A percentile compares a stretch with the other conserved stretches of the same genome.
Conservation (phyloP, 306 rosid species). For the Quercus parvula region DNA sequence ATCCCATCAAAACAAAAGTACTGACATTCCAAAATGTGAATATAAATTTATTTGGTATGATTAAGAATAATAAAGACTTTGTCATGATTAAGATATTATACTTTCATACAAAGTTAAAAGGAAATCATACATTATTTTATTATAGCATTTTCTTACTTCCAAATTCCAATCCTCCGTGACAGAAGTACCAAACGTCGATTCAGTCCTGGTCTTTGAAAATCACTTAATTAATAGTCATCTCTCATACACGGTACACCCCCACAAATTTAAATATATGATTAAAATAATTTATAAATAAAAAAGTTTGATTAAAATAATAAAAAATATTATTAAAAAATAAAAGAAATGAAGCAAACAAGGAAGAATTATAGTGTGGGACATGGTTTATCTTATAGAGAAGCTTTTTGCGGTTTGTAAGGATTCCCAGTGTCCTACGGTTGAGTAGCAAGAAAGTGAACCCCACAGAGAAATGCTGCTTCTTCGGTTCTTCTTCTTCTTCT, state of each 20-base stretch:
- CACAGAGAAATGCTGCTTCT: neutral
- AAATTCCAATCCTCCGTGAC: neutral
- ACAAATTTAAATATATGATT: neutral
- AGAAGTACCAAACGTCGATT: constrained; percentile 8
- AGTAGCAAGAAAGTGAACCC: constrained; percentile 15
- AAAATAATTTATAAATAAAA: neutral
- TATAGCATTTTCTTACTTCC: neutral
- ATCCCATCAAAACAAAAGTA: constrained; percentile 22
- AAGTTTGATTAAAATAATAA: neutral
- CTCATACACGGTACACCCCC: neutral
- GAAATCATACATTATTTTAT: constrained; percentile 8
- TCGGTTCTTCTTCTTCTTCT: neutral
- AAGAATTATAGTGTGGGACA: neutral
- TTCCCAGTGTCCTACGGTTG: constrained; percentile 23
- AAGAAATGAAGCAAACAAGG: neutral
- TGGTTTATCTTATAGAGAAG: constrained; percentile 19
- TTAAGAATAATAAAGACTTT: neutral
- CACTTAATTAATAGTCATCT: neutral
- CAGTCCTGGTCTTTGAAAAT: neutral
- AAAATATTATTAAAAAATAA: neutral
- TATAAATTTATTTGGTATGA: neutral
- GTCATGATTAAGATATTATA: neutral
- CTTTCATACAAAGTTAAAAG: constrained; percentile 10
- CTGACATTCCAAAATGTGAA: constrained; percentile 25
- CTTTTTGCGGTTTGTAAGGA: constrained; percentile 18